A percentile compares a stretch with the other conserved stretches of the same genome.
These are phyloP conservation scores for Baeospora myosura DNA, from an alignment of 1,284 basidiomycete species.

Conservation along the genomic window DNA sequence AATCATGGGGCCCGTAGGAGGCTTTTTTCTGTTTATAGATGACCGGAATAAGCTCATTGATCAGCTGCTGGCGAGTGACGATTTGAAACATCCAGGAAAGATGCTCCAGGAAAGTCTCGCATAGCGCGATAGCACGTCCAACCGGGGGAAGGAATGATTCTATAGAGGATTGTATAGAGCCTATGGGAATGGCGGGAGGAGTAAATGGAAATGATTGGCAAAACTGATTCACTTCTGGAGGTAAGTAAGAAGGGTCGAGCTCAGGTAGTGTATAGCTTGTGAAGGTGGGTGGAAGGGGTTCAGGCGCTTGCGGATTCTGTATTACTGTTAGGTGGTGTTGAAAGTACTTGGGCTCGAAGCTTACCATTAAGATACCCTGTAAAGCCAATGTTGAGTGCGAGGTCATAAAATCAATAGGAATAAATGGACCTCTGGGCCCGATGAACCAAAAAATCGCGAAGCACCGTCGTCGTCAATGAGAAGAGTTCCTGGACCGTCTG, in stretches of 20 bases:
- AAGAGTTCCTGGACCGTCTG: slow-evolving; percentile 25
- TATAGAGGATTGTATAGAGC: slow-evolving; percentile 29
- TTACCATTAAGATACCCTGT: slow-evolving; percentile 37
- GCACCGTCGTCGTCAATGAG: slow-evolving; percentile 30
- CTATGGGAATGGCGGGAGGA: slow-evolving; percentile 25
- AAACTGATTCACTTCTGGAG: slow-evolving; percentile 31
- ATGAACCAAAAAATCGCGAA: slow-evolving; percentile 37
- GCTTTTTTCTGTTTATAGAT: slow-evolving; percentile 30
- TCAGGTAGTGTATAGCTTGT: slow-evolving; percentile 20
- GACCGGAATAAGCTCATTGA: slow-evolving; percentile 37
- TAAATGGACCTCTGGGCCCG: slow-evolving; percentile 32
- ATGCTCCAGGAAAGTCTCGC: slow-evolving; percentile 42
- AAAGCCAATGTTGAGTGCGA: slow-evolving; percentile 6
- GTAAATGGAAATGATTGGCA: slow-evolving; percentile 36
- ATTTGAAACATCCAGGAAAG: slow-evolving; percentile 50
- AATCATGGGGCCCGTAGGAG: slow-evolving; percentile 40
- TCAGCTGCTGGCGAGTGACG: slow-evolving; percentile 36
- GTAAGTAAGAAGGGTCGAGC: slow-evolving; percentile 35
- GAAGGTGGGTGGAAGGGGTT: slow-evolving; percentile 12
- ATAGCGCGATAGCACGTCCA: slow-evolving; percentile 33
- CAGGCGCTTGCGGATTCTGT: slow-evolving; percentile 17
- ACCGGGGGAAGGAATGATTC: slow-evolving; percentile 37
- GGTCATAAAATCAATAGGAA: slow-evolving; percentile 8
- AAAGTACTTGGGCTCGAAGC: no score
- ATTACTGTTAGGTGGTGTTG: slow-evolving; percentile 10